Conservation (phyloP, 1,284 basidiomycete species). For the Moesziomyces globuligerus region DNA sequence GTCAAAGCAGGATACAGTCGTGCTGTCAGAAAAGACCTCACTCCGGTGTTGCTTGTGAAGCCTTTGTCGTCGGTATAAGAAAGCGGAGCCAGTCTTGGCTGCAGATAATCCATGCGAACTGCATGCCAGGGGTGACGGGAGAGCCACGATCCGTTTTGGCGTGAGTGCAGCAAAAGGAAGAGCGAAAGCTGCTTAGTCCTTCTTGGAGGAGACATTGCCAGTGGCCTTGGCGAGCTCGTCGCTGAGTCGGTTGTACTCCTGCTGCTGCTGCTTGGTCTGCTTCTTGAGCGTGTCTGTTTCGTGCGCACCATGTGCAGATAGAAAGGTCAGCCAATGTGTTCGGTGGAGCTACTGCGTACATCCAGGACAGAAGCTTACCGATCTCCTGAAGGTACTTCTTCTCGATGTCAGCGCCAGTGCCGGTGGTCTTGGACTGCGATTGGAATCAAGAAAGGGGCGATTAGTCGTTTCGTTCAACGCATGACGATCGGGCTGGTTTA, state of each 20-base stretch:
- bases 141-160: too few relatives aligned
- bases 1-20: too few relatives aligned
- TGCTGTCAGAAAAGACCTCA: too few relatives aligned
- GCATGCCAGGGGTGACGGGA: background rate
- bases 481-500: background rate
- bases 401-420: slow-evolving; percentile 59
- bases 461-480: background rate
- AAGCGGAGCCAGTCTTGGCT: too few relatives aligned
- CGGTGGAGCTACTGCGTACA: background rate
- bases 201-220: slow-evolving; percentile 57
- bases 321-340: background rate
- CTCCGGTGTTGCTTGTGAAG: too few relatives aligned
- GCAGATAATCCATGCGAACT: too few relatives aligned
- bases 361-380: slow-evolving; percentile 13
- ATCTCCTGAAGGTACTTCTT: slow-evolving; percentile 52
- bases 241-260: slow-evolving; percentile 65
- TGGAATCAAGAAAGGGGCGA: background rate
- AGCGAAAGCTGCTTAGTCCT: slow-evolving; percentile 18
- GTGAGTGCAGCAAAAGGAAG: too few relatives aligned
- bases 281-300: slow-evolving; percentile 60
- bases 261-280: slow-evolving; percentile 65
- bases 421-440: slow-evolving; percentile 19
- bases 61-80: too few relatives aligned
- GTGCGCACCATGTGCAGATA: background rate
- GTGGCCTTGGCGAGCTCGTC: slow-evolving; percentile 62